Evolutionary conservation across 371 early-diverging fungal species (phyloP), one percentile per base, ranked within the genome.

Genomic region (Mucor velutinosus): DNA sequence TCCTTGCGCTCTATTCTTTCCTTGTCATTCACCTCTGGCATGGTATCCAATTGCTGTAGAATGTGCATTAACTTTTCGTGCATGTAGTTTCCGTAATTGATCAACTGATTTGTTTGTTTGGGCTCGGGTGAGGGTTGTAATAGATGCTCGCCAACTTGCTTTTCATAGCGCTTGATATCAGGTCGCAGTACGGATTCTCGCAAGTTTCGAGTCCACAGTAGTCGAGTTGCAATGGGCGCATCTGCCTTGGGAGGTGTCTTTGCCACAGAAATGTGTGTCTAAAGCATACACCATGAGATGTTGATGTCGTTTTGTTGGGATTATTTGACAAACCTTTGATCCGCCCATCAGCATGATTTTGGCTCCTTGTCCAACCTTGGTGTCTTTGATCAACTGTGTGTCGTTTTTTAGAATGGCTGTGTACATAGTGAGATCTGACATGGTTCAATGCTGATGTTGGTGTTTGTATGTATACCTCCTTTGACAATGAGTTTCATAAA

Each of bases 21-120:
- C 12, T 60, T 17, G 0, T 64, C 69, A 41, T 51, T 64, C 3
- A 53, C 64, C 12, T 69, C 41, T 7, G 69, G 59, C 69, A 69
- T 69, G 1, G 69, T 58, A 32, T 69, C 69, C 25, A 69, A 23
- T 43, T 69, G 69, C 23, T 55, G 29, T n/a, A 69, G 32, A 32
- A 64, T 63, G 21, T 69, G 64, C 69, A 69, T 69, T 17, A 69
- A 17, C n/a, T 69, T 64, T 25, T 69, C 69, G 37, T 69, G 69
- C 15, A 69, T 30, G 59, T 69, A 69, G 7, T 59, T 62, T 8
- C 64, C 64, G 59, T 69, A 69, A 29, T 51, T 57, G 4, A 64
- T 64, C 25, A 69, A 35, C 19, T 69, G 57, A 7, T 69, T 69
- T 3, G 64, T 63, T 43, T 64, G 64, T 14, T 39, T 49, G 11